Evolutionary conservation across 2,329 filamentous ascomycete genomes (phyloP).

Genomic region (Colletotrichum magnum): DNA sequence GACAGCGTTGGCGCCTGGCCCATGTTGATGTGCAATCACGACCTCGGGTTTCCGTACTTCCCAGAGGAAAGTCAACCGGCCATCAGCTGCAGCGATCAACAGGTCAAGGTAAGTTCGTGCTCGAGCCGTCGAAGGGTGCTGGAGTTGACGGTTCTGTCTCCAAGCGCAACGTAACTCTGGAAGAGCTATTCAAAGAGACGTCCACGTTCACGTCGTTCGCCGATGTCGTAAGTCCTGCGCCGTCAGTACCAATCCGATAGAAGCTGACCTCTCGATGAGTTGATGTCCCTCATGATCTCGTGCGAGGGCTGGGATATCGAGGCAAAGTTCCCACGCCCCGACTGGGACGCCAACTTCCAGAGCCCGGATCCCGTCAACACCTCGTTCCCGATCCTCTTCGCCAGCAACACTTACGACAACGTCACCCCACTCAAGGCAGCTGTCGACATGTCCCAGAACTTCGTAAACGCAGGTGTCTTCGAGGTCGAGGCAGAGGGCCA

Average conservation of each 20-base stretch:
- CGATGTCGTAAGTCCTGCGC: constrained; percentile 49
- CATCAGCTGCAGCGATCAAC: constrained; percentile 51
- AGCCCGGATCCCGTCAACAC: constrained; percentile 49
- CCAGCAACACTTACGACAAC: constrained; percentile 71
- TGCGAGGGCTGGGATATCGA: constrained; percentile 53
- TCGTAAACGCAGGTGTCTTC: constrained; percentile 53
- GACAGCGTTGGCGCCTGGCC: too few species aligned
- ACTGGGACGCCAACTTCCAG: constrained; percentile 48
- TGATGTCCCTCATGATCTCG: constrained; percentile 50
- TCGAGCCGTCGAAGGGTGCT: background rate
- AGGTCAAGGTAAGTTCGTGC: constrained; percentile 42
- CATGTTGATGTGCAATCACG: constrained; percentile 27
- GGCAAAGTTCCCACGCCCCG: constrained; percentile 47
- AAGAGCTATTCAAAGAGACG: constrained; percentile 48
- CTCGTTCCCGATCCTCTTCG: constrained; percentile 68
- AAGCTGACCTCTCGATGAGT: constrained; percentile 41
- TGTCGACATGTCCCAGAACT: constrained; percentile 55
- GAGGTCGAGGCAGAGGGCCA: constrained; percentile 55
- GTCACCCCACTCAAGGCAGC: constrained; percentile 69
- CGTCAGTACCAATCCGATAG: too few species aligned
- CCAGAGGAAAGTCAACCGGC: constrained; percentile 39
- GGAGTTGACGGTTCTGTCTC: background rate
- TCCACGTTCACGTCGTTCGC: constrained; percentile 51
- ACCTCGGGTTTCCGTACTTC: constrained; percentile 10
- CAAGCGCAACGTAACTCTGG: constrained; percentile 51